Evolutionary conservation across 257 asterid species (phyloP).

Genomic region (Solanum pinnatisectum): DNA sequence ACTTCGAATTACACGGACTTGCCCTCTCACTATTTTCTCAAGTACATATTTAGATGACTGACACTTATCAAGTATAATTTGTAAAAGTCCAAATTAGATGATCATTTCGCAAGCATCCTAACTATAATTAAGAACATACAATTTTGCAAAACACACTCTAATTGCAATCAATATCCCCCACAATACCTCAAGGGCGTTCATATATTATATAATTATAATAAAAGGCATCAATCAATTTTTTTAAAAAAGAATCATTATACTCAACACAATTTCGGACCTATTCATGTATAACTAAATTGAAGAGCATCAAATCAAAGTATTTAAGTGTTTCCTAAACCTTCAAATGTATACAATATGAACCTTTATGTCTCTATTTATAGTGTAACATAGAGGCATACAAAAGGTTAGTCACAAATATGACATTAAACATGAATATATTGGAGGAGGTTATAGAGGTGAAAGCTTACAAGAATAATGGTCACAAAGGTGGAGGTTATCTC

Average conservation of each 20-base stretch:
- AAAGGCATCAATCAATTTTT: background rate
- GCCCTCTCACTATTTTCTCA: background rate
- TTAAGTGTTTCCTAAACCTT: background rate
- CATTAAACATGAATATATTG: background rate
- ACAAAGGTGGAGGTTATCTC: background rate
- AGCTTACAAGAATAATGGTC: too few relatives aligned
- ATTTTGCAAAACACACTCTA: background rate
- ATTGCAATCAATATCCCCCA: background rate
- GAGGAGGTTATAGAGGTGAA: background rate
- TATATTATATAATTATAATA: too few relatives aligned
- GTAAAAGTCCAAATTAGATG: background rate
- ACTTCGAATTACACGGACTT: background rate
- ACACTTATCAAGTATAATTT: too few relatives aligned
- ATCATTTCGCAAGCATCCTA: background rate
- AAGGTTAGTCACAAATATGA: background rate
- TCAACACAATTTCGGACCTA: background rate
- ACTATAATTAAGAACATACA: background rate
- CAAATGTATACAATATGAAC: background rate
- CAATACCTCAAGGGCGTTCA: background rate
- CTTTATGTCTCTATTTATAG: background rate
- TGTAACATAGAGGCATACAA: too few relatives aligned
- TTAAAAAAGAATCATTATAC: background rate
- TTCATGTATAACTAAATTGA: background rate
- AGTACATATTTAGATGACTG: too few relatives aligned
- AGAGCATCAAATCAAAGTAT: background rate